These are phyloP conservation scores for Diaporthe caulivora DNA, from an alignment of 2,329 filamentous ascomycete species.

Conservation along the genomic window DNA sequence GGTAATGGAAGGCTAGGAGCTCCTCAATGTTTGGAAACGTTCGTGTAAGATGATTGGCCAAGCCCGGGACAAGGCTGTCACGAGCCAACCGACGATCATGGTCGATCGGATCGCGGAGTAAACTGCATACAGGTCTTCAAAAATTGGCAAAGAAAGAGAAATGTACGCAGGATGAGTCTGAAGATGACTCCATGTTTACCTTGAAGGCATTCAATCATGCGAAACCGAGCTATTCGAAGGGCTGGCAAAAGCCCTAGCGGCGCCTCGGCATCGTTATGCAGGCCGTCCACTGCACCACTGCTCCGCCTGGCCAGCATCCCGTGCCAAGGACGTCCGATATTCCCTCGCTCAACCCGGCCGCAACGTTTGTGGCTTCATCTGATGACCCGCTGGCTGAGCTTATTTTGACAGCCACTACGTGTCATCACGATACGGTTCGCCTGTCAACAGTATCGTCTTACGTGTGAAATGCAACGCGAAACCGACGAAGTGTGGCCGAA, in stretches of 20 bases:
- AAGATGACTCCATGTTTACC: not conserved
- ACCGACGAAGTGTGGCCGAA: constrained; percentile 16
- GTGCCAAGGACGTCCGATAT: constrained; percentile 18
- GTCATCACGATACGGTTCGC: constrained; percentile 16
- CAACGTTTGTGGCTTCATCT: constrained; percentile 24
- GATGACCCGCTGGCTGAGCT: not conserved
- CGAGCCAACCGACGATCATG: not conserved
- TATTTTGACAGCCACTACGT: constrained; percentile 21
- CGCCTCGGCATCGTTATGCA: constrained; percentile 12
- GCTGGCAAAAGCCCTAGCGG: not conserved
- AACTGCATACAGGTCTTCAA: not conserved
- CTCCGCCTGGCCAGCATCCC: not conserved
- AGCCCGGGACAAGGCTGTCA: constrained; percentile 21
- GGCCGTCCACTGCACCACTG: not conserved
- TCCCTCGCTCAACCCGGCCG: not conserved
- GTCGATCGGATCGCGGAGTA: constrained; percentile 4
- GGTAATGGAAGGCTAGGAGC: not conserved
- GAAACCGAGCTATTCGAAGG: not conserved
- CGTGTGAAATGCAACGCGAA: constrained; percentile 25
- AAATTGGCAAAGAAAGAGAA: not conserved
- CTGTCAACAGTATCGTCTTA: constrained; percentile 7
- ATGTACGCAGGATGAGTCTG: not conserved
- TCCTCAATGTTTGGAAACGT: constrained; percentile 6
- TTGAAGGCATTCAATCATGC: not conserved
- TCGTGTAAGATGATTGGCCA: constrained; percentile 36